Conservation (phyloP, 75 land plant genomes). For the Selaginella tamariscina region DNA sequence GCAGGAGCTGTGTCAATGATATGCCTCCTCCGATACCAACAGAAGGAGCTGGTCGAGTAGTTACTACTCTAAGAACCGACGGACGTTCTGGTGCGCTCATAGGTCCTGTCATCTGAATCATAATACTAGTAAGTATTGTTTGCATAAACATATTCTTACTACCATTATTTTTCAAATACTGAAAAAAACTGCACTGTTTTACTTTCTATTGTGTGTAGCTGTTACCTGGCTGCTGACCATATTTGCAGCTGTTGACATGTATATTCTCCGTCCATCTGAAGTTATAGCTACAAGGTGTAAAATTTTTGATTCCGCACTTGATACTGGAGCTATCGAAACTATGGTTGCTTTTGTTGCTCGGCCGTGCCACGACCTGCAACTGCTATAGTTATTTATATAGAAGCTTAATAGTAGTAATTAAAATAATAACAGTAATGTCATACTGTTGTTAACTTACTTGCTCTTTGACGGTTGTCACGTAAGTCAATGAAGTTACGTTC, state of each 20-base stretch:
- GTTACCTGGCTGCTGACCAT: constrained; percentile 32
- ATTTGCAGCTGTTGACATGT: constrained; percentile 60
- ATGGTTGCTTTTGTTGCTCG: constrained; percentile 60
- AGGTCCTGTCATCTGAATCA: constrained; percentile 37
- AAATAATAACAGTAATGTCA: too few relatives aligned
- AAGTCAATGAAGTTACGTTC: constrained; percentile 71
- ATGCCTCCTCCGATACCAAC: constrained; percentile 47
- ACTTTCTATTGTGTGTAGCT: too few relatives aligned
- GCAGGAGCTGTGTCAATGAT: constrained; percentile 51
- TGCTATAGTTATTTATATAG: too few relatives aligned
- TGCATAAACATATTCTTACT: too few relatives aligned
- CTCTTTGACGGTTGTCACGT: constrained; percentile 52
- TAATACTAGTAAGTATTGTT: constrained; percentile 27
- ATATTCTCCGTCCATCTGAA: constrained; percentile 97
- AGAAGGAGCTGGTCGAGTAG: constrained; percentile 88
- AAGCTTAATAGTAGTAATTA: too few relatives aligned
- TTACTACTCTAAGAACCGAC: constrained; percentile 59
- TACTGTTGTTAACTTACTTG: too few relatives aligned
- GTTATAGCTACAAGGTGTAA: constrained; percentile 83
- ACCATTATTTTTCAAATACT: too few relatives aligned
- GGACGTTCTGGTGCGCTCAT: constrained; percentile 38
- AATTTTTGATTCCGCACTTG: constrained; percentile 76
- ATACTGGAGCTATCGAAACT: constrained; percentile 62
- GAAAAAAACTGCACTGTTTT: too few relatives aligned
- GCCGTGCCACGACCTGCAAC: constrained; percentile 31